Evolutionary conservation across 2,329 filamentous ascomycete genomes (phyloP).

Genomic region (Lecanicillium sp.): DNA sequence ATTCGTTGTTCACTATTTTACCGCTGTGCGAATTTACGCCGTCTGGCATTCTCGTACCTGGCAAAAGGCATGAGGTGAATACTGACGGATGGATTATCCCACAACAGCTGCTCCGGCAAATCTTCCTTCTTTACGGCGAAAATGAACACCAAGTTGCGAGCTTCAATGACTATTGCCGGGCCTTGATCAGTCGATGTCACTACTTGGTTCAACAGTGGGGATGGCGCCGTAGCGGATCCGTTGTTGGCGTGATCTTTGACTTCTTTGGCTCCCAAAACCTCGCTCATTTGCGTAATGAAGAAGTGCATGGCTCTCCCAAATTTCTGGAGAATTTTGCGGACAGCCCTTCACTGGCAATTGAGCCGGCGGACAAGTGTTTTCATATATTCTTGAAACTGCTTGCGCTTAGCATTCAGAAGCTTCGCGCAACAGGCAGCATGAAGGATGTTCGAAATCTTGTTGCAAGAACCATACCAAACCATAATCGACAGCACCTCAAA

Average conservation of each 20-base stretch:
- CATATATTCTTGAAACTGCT: constrained; percentile 60
- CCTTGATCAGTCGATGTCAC: constrained; percentile 52
- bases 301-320: constrained; percentile 49
- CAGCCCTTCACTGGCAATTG: constrained; percentile 38
- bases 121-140: constrained; percentile 50
- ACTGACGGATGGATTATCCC: constrained; percentile 53
- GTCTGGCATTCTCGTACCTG: constrained; percentile 36
- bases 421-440: constrained; percentile 35
- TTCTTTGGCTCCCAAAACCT: constrained; percentile 58
- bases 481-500: constrained; percentile 55
- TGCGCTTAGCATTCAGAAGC: constrained; percentile 45
- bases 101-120: constrained; percentile 45
- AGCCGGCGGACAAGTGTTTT: constrained; percentile 53
- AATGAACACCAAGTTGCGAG: constrained; percentile 47
- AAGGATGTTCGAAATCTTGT: constrained; percentile 56
- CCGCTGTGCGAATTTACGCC: constrained; percentile 53
- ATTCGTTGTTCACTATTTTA: constrained; percentile 49
- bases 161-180: constrained; percentile 58
- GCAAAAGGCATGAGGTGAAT: constrained; percentile 18
- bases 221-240: constrained; percentile 49
- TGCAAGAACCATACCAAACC: constrained; percentile 55
- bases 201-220: constrained; percentile 58
- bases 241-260: constrained; percentile 56
- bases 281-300: constrained; percentile 56
- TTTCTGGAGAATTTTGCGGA: constrained; percentile 50